phyloP scores from a whole-genome alignment of 1,139 yeast genomes.

The Eremothecium sinecaudum region DNA sequence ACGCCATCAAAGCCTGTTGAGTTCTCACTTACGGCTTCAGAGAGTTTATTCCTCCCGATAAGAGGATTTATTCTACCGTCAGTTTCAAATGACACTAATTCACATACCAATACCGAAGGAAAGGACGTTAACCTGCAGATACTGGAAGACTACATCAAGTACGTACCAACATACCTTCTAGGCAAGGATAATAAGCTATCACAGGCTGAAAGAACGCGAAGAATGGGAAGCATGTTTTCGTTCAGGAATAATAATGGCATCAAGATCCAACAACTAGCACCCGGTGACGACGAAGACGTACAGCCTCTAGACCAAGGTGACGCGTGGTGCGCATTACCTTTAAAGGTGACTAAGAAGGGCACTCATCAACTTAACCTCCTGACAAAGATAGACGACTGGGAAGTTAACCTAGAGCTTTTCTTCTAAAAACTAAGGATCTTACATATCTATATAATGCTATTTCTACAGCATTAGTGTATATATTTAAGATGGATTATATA shows the following conservation, averaged over 20 bases:
- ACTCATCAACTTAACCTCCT: constrained; percentile 1
- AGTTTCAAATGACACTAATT: neutral
- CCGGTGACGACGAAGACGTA: constrained; percentile 3
- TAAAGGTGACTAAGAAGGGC: constrained; percentile 6
- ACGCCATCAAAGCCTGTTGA: neutral
- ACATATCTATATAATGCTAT: too few relatives aligned
- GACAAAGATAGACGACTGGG: neutral
- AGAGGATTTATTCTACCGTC: constrained; percentile 3
- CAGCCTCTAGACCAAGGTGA: constrained; percentile 7
- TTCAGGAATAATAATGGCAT: neutral
- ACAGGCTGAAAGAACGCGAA: constrained; percentile 6
- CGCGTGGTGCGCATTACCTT: constrained; percentile 11
- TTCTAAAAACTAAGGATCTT: constrained; percentile 1
- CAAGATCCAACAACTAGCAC: too few relatives aligned
- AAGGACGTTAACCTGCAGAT: constrained; percentile 1
- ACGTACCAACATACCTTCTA: constrained; percentile 7
- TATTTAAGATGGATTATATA: too few relatives aligned
- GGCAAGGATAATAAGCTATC: constrained; percentile 3
- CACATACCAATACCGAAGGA: neutral
- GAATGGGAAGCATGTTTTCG: constrained; percentile 4
- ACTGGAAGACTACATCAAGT: constrained; percentile 3
- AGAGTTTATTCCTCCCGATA: constrained; percentile 6
- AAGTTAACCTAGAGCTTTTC: neutral
- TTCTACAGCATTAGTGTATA: too few relatives aligned
- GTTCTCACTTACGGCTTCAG: constrained; percentile 6